Evolutionary conservation across 768 basidiomycete genomes (phyloP).

Genomic region (Kwoniella sp.): DNA sequence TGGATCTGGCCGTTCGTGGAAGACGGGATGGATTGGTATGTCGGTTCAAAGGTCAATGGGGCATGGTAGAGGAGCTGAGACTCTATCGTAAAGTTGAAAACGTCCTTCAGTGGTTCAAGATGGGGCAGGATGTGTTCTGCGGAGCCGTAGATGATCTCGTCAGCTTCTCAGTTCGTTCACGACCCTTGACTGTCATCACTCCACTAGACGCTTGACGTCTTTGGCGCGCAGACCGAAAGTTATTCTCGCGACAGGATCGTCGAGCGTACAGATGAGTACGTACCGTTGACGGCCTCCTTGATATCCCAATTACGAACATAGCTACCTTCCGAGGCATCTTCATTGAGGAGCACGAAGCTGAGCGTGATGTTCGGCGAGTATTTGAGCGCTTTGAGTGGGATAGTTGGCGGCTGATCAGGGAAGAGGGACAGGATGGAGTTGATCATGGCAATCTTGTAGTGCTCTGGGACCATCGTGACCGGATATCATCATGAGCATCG

Average conservation of each 20-base stretch:
- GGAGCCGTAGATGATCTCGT: neutral
- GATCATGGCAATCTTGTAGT: constrained; percentile 58
- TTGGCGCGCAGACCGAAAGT: no score
- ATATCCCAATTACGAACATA: constrained; percentile 74
- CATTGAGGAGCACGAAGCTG: constrained; percentile 89
- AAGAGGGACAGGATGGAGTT: constrained; percentile 38
- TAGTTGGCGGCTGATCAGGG: constrained; percentile 31
- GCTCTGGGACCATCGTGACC: no score
- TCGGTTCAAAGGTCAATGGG: constrained; percentile 78
- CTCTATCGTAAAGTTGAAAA: constrained; percentile 92
- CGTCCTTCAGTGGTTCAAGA: constrained; percentile 62
- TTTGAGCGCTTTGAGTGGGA: constrained; percentile 64
- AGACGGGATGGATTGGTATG: constrained; percentile 3
- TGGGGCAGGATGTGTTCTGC: constrained; percentile 73
- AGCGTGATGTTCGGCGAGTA: constrained; percentile 82
- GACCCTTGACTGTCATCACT: no score
- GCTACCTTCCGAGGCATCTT: constrained; percentile 73
- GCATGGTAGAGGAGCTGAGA: constrained; percentile 92
- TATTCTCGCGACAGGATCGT: neutral
- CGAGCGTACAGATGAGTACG: constrained; percentile 47
- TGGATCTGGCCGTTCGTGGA: constrained; percentile 14
- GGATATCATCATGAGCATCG: constrained; percentile 16
- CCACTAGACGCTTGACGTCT: no score
- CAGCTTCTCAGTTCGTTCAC: no score
- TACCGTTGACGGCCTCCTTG: constrained; percentile 66